Evolutionary conservation across 2,329 filamentous ascomycete species (phyloP).

Genomic region (Fusarium oxysporum): DNA sequence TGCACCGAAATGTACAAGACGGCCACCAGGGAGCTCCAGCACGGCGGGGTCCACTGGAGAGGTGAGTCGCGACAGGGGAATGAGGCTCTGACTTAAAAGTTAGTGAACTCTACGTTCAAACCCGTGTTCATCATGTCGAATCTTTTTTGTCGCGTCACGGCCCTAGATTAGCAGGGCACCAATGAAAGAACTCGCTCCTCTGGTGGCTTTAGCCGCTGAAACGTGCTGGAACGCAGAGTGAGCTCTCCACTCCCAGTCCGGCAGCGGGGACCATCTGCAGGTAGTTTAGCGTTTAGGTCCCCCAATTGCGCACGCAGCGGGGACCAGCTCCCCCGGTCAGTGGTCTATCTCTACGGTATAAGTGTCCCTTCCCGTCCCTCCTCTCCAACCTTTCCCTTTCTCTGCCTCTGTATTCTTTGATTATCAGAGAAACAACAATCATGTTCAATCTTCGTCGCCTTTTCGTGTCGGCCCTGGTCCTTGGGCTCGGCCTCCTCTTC

Average conservation of each 20-base stretch:
- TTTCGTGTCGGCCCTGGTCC: constrained; percentile 77
- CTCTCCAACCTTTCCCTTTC: constrained; percentile 13
- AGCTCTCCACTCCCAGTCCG: constrained; percentile 31
- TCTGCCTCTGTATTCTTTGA: constrained; percentile 26
- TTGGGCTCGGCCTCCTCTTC: constrained; percentile 80
- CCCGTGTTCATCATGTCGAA: neutral
- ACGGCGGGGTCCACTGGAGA: neutral
- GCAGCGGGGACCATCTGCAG: constrained; percentile 21
- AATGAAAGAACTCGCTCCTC: constrained; percentile 10
- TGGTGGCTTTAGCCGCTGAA: constrained; percentile 37
- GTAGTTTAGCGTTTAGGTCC: constrained; percentile 24
- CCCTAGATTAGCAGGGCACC: constrained; percentile 2
- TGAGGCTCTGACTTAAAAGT: constrained; percentile 8
- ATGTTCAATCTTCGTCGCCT: constrained; percentile 83
- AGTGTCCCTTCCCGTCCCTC: constrained; percentile 41
- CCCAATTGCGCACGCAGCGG: constrained; percentile 35
- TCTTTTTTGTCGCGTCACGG: constrained; percentile 8
- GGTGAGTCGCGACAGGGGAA: constrained; percentile 6
- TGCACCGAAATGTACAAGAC: neutral
- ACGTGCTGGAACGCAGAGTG: constrained; percentile 40
- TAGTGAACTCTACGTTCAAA: neutral
- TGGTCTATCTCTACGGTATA: constrained; percentile 37
- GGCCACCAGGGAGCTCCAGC: constrained; percentile 2
- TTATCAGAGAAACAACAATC: constrained; percentile 50
- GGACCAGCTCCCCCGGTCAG: constrained; percentile 24